Evolutionary conservation across 176 grass and related monocot species (phyloP).

Genomic region (Secale cereale): DNA sequence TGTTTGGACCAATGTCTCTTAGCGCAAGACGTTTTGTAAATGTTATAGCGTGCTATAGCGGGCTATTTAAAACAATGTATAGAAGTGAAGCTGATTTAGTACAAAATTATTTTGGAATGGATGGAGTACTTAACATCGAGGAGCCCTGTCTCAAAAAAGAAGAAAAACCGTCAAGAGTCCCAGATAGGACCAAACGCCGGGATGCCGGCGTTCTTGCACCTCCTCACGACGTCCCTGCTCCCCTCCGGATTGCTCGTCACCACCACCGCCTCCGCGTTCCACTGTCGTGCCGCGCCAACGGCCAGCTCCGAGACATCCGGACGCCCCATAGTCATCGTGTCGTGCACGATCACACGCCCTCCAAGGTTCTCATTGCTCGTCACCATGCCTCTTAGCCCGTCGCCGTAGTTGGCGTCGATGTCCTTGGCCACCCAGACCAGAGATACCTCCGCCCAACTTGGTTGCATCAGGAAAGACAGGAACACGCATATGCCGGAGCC

Average conservation of each 20-base stretch:
- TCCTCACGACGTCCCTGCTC: slow-evolving; percentile 52
- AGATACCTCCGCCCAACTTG: slow-evolving; percentile 47
- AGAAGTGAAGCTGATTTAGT: too few relatives aligned
- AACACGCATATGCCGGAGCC: slow-evolving; percentile 83
- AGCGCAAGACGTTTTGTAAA: too few relatives aligned
- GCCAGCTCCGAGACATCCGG: slow-evolving; percentile 46
- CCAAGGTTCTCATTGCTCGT: slow-evolving; percentile 3
- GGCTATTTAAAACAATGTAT: too few relatives aligned
- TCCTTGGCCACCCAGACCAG: slow-evolving; percentile 77
- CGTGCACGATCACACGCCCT: slow-evolving; percentile 50
- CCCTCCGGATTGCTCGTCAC: slow-evolving; percentile 80
- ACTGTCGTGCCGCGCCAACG: slow-evolving; percentile 41
- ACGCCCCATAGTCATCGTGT: slow-evolving; percentile 54
- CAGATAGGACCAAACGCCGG: slow-evolving; percentile 67
- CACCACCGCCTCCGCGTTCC: slow-evolving; percentile 59
- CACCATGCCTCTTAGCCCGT: slow-evolving; percentile 46
- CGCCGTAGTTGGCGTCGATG: slow-evolving; percentile 65
- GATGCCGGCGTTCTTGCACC: slow-evolving; percentile 47
- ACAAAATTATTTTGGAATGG: too few relatives aligned
- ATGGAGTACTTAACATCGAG: too few relatives aligned
- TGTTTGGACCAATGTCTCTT: too few relatives aligned
- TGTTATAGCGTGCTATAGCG: too few relatives aligned
- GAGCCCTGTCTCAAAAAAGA: too few relatives aligned
- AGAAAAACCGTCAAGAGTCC: slow-evolving; percentile 43
- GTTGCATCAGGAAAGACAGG: slow-evolving; percentile 65